phyloP scores from a whole-genome alignment of 2,329 filamentous ascomycete genomes.

The Pseudocercospora macadamiae region DNA sequence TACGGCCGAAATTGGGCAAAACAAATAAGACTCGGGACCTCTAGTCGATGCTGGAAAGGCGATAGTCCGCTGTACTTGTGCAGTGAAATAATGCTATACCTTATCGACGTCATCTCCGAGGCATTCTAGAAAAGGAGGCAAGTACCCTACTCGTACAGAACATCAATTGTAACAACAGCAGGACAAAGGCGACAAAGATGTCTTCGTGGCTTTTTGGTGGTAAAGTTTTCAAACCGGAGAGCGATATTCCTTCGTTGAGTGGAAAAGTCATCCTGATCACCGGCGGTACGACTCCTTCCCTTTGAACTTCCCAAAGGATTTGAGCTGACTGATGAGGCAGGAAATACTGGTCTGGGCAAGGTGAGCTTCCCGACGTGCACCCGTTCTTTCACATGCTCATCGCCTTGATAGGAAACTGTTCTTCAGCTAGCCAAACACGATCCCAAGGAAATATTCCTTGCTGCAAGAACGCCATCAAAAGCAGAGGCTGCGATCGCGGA shows the following conservation, averaged over 20 bases:
- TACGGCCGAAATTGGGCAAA: neutral
- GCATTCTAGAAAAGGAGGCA: neutral
- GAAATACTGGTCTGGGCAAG: slow-evolving; percentile 53
- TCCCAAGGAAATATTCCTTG: slow-evolving; percentile 52
- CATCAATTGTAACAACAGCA: neutral
- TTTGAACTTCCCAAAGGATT: neutral
- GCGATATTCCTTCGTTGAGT: slow-evolving; percentile 37
- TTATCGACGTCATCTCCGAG: neutral
- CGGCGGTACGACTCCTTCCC: slow-evolving; percentile 19
- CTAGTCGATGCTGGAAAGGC: too few species aligned
- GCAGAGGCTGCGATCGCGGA: slow-evolving; percentile 46
- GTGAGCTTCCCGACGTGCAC: neutral
- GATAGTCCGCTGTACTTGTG: too few species aligned
- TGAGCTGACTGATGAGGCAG: slow-evolving; percentile 9
- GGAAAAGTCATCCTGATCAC: slow-evolving; percentile 38
- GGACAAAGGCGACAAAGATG: slow-evolving; percentile 12
- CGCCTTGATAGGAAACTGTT: slow-evolving; percentile 42
- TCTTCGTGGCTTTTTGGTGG: slow-evolving; percentile 25
- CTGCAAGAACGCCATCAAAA: slow-evolving; percentile 49
- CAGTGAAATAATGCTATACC: too few species aligned
- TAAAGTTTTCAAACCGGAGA: slow-evolving; percentile 34
- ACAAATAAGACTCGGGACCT: neutral
- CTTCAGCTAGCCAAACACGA: slow-evolving; percentile 50
- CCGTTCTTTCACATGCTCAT: neutral
- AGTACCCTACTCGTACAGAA: too few species aligned